Conservation (phyloP, 2,329 filamentous ascomycete genomes). For the Trichoderma arundinaceum region DNA sequence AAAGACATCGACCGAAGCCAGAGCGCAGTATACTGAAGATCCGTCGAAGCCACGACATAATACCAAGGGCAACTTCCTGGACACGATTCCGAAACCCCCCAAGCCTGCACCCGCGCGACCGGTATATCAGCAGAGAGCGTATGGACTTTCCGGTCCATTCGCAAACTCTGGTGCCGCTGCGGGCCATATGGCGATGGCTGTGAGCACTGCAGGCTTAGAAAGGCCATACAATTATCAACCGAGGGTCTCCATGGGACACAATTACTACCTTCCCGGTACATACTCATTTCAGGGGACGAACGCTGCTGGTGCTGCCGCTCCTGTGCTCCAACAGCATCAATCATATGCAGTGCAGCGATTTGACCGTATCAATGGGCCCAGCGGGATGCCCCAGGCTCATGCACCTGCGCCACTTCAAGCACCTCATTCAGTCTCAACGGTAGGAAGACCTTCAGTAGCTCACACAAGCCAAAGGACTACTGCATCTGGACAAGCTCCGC, state of each 20-base stretch:
- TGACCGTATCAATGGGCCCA: constrained; percentile 31
- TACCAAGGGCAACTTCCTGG: constrained; percentile 72
- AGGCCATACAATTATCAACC: constrained; percentile 33
- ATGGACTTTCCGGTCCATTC: constrained; percentile 33
- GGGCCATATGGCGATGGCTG: constrained; percentile 66
- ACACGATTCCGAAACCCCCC: constrained; percentile 65
- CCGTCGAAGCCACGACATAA: constrained; percentile 65
- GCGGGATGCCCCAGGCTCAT: constrained; percentile 27
- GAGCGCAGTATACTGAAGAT: constrained; percentile 88
- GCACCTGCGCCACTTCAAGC: constrained; percentile 6
- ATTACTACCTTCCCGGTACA: constrained; percentile 35
- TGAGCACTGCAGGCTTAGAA: constrained; percentile 54
- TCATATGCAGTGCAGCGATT: constrained; percentile 35
- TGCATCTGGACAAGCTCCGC: neutral
- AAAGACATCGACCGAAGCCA: constrained; percentile 84
- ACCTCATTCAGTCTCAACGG: neutral
- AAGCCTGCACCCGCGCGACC: constrained; percentile 45
- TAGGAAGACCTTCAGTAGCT: constrained; percentile 9
- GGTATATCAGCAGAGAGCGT: constrained; percentile 39
- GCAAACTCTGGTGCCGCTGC: constrained; percentile 44
- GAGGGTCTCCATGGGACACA: constrained; percentile 38
- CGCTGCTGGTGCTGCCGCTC: constrained; percentile 24
- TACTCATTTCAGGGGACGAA: constrained; percentile 40
- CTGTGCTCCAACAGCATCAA: constrained; percentile 12
- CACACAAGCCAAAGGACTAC: neutral